Conservation (phyloP, 768 basidiomycete species). For the Antrodiella citrinella region DNA sequence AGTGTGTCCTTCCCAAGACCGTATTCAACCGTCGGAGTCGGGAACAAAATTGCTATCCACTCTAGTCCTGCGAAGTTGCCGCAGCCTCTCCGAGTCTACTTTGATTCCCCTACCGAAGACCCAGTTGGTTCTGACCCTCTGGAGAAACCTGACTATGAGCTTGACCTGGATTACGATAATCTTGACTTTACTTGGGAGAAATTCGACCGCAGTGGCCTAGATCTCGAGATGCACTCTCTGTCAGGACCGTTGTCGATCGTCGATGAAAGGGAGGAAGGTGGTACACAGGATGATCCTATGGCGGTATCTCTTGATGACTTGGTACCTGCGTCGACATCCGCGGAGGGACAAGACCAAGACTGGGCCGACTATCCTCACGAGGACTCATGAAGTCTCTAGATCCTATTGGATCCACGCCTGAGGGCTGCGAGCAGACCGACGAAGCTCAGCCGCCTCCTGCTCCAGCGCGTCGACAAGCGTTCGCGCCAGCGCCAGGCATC, state of each 20-base stretch:
- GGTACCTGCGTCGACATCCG: neutral
- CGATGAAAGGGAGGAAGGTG: neutral
- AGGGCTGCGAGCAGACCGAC: too few species aligned
- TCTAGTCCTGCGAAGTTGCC: neutral
- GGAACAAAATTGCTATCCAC: neutral
- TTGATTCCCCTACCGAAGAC: conserved; percentile 46
- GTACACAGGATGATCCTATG: neutral
- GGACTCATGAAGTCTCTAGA: neutral
- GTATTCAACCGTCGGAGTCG: neutral
- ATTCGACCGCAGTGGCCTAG: conserved; percentile 23
- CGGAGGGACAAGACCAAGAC: neutral
- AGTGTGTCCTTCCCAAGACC: neutral
- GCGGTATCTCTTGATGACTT: neutral
- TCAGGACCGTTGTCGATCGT: neutral
- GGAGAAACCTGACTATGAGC: conserved; percentile 26
- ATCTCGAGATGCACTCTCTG: neutral
- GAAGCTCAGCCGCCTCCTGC: too few species aligned
- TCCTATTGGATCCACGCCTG: too few species aligned
- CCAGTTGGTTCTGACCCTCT: conserved; percentile 32
- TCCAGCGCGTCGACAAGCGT: too few species aligned
- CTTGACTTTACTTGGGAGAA: conserved; percentile 53
- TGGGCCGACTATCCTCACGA: neutral
- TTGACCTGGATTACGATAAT: conserved; percentile 29
- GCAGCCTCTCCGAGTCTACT: conserved; percentile 27
- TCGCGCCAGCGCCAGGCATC: too few species aligned